Evolutionary conservation across 306 rosid genomes (phyloP), one percentile per base, ranked within the genome.

Genomic region (Gillenia trifoliata): DNA sequence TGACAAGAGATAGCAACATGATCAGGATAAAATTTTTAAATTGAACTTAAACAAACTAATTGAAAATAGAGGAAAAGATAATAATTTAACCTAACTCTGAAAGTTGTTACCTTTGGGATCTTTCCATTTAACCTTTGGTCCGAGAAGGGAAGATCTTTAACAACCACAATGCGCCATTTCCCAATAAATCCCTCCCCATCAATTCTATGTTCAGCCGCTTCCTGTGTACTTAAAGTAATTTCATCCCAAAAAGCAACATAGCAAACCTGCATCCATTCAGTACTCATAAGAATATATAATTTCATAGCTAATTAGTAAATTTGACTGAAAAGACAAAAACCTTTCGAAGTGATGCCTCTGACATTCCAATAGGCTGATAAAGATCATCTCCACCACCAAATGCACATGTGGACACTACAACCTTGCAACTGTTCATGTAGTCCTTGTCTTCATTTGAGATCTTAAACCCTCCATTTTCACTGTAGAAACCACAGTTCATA

Each of bases 371-470:
- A 4, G 97, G 99, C 77, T 92, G 99, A 86, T 94, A 93, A 72
- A 93, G 97, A 88, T 93, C 98, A 86, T 93, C 98, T 52, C 97
- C 98, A 4, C 98, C 98, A 73, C 99, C 99, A 89, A 94, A 94
- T 64, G 97, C 91, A 86, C 99, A 94, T 63, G 99, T 92, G 64
- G 97, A 94, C 43, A 94, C 93, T 69, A 86, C 99, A 26, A 76
- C 85, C 76, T 88, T 76, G 81, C 99, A 94, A 71, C 82, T 45
- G 71, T 82, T 75, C 97, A 90, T 87, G 80, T 77, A 92, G 55
- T 74, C 81, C 75, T 74, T 75, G 82, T 94, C 99, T 84, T 86
- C 86, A 62, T 81, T 68, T 75, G 96, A 87, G 82, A 94, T 80
- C 79, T 81, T 87, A 78, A 90, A 94, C 65, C 99, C 99, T 67